Percentiles rank a stretch among this genome's conserved stretches.
These are phyloP conservation scores for Tetradesmus lagerheimii DNA, from an alignment of 139 green algal species.

Conservation along the genomic window DNA sequence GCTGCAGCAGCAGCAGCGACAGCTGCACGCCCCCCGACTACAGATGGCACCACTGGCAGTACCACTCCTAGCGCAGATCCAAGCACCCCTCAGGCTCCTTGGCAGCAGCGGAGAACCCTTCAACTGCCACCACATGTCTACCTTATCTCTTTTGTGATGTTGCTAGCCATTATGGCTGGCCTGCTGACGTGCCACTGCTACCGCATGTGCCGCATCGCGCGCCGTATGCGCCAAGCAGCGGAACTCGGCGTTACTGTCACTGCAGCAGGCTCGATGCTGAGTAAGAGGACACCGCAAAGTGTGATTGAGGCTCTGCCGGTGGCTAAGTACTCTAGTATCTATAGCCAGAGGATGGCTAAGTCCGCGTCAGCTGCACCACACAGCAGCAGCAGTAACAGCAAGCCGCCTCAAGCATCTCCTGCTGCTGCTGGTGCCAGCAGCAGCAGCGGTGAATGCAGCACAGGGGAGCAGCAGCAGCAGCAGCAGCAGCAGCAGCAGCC, in stretches of 20 bases:
- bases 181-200: constrained; percentile 41
- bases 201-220: constrained; percentile 35
- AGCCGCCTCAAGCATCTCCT: not conserved
- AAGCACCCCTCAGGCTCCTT: not conserved
- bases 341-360: not conserved
- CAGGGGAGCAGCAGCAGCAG: not conserved
- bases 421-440: not conserved
- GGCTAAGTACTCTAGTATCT: constrained; percentile 10
- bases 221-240: constrained; percentile 27
- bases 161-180: constrained; percentile 27
- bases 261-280: constrained; percentile 5
- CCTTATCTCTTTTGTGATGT: constrained; percentile 44
- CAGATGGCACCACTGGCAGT: not conserved
- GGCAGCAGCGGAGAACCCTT: constrained; percentile 4
- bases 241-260: constrained; percentile 10
- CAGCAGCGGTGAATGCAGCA: not conserved
- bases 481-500: not conserved
- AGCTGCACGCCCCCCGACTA: not conserved
- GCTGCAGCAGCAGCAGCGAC: not conserved
- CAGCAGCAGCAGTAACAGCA: not conserved
- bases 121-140: constrained; percentile 39
- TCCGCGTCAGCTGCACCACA: not conserved
- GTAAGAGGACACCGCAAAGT: constrained; percentile 21
- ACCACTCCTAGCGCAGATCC: not conserved
- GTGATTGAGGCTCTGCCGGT: constrained; percentile 35